Evolutionary conservation across 2,329 filamentous ascomycete species (phyloP), one percentile per base, ranked within the genome.

Genomic region (Trichoderma koningii): DNA sequence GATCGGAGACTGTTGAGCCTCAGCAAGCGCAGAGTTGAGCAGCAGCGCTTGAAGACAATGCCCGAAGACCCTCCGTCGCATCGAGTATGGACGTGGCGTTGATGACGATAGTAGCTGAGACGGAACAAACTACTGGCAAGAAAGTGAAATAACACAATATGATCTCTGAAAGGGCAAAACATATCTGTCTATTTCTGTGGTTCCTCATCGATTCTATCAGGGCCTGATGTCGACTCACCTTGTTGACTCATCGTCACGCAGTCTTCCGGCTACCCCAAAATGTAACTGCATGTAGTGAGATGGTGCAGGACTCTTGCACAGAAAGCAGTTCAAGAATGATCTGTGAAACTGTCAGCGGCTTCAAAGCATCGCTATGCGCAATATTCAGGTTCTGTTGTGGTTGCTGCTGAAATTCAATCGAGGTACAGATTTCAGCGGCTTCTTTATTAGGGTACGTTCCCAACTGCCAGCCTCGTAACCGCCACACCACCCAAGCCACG

Each of bases 301-400:
- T 7, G n/a, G 57, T 34, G 7, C 57, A 41, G 7, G 57, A 61
- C 17, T 51, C 57, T 19, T 61, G 57, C 1, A 61, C 34, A 17
- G 45, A 61, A 19, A 61, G 47, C 21, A 61, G 47, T 28, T 61
- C n/a, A n/a, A n/a, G n/a, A n/a, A n/a, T n/a, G n/a, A 45, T 61
- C 15, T 61, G 57, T 47, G 57, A 45, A 28, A 51, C 42, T 0
- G 45, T 61, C 7, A 45, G 47, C 3, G 47, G 57, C 17, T 42
- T 42, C 3, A 51, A 51, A 7, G 57, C 28, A 59, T 19, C 38
- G 3, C 28, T 4, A 3, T 28, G 5, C 6, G 34, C 38, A 7
- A 15, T 15, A 5, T 21, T 34, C 3, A 4, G 48, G 14, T 30
- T 38, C 7, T 53, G 57, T 12, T 21, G n/a, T 17, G 44, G 57